phyloP scores from a whole-genome alignment of 805 yeast species.

The Starmerella bombi region DNA sequence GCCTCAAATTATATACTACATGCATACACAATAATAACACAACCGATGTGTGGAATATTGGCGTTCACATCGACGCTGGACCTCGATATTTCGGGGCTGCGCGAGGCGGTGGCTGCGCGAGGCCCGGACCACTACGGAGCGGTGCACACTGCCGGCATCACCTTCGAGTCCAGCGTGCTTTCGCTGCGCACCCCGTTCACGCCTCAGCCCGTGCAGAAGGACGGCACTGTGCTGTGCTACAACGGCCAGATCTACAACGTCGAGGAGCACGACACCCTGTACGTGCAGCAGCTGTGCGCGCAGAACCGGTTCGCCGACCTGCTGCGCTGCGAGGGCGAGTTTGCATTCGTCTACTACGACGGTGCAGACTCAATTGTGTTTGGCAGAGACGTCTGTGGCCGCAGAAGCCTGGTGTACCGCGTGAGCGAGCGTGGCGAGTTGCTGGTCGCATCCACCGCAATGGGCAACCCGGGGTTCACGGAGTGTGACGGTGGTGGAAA shows the following conservation, averaged over 20 bases:
- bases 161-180: slow-evolving; percentile 43
- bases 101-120: slow-evolving; percentile 13
- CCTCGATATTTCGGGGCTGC: neutral
- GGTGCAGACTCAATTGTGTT: slow-evolving; percentile 38
- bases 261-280: slow-evolving; percentile 50
- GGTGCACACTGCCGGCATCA: neutral
- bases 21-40: too few species aligned
- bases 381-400: slow-evolving; percentile 76
- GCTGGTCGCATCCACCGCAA: slow-evolving; percentile 12
- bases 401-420: slow-evolving; percentile 53
- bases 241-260: slow-evolving; percentile 80
- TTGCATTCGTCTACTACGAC: slow-evolving; percentile 46
- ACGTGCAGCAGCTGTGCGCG: neutral
- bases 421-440: slow-evolving; percentile 17
- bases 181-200: slow-evolving; percentile 71
- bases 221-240: slow-evolving; percentile 45
- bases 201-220: slow-evolving; percentile 46
- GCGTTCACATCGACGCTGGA: slow-evolving; percentile 8
- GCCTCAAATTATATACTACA: too few species aligned
- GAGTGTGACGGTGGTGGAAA: slow-evolving; percentile 21
- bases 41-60: slow-evolving; percentile 30
- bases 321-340: slow-evolving; percentile 53
- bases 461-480: slow-evolving; percentile 7
- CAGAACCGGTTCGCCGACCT: neutral
- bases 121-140: slow-evolving; percentile 24